Evolutionary conservation across 1,284 basidiomycete species (phyloP), one percentile per base, ranked within the genome.

Genomic region (Waitea zeae): DNA sequence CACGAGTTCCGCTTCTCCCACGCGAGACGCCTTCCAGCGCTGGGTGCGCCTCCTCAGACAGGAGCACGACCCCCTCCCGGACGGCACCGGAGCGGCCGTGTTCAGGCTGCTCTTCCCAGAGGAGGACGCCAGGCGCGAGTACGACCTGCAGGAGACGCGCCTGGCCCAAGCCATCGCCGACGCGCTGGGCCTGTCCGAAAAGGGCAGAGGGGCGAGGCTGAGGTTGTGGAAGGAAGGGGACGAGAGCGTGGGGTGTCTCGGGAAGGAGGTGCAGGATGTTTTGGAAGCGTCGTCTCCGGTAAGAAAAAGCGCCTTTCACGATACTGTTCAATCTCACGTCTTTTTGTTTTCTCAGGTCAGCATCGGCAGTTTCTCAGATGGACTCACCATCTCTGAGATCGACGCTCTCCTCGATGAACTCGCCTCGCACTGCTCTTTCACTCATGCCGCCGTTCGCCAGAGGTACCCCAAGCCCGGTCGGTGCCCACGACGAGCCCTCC

Each of bases 51-150:
- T 51, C 12, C 51, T 76, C 17, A 60, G 50, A 36, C 44, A 38
- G 14, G 42, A 49, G n/a, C 67, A 63, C 46, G 45, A 54, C 2
- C 62, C 65, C 12, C 49, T 70, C 12, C 66, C 68, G 1, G 45
- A 51, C 0, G 58, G 59, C 9, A 68, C 66, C 7, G 60, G 64
- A n/a, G 49, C 56, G 7, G 59, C 56, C 2, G 50, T 84, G 20
- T 75, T 89, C 45, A 67, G 72, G 1, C 50, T 88, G 2, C 55
- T 90, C n/a, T 88, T 88, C 48, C 86, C 87, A 0, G 73, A 88
- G 37, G 71, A 83, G 38, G 83, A 88, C 38, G 44, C 57, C 0
- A 52, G 64, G 19, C 59, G 86, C 19, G 72, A 72, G 46, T 90
- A 83, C 43, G 69, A 70, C 13, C 57, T 89, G 45, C 71, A 80